Conservation (phyloP, 306 rosid genomes). For the Quercus cerris region DNA sequence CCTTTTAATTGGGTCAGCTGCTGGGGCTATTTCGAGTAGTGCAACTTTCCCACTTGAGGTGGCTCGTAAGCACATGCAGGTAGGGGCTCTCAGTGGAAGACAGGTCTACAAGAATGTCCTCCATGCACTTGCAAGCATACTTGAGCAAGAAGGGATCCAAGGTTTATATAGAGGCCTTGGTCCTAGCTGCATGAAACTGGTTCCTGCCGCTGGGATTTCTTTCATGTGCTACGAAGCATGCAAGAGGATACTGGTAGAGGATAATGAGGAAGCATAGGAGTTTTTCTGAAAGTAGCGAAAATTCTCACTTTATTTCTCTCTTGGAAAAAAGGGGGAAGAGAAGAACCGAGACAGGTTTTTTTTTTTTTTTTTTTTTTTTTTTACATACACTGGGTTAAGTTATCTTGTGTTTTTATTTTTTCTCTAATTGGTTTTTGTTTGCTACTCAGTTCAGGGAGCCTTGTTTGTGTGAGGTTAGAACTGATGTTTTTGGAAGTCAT, state of each 20-base stretch:
- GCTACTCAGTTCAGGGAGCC: conserved; percentile 26
- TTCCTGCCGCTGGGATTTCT: conserved; percentile 95
- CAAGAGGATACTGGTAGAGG: conserved; percentile 75
- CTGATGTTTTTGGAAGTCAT: neutral
- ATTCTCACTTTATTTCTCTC: neutral
- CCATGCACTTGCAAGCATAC: conserved; percentile 82
- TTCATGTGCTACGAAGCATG: conserved; percentile 99
- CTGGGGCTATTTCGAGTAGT: conserved; percentile 88
- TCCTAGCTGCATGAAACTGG: conserved; percentile 95
- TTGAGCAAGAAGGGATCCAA: conserved; percentile 69
- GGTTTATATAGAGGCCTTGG: conserved; percentile 88
- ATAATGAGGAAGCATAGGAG: conserved; percentile 48
- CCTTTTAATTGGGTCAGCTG: conserved; percentile 88
- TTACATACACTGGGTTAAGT: neutral
- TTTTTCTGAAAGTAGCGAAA: neutral
- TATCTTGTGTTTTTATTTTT: conserved; percentile 18
- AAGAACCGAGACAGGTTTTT: conserved; percentile 4
- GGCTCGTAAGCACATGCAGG: conserved; percentile 99
- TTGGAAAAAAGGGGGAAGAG: conserved; percentile 9
- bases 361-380: neutral
- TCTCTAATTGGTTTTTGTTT: neutral
- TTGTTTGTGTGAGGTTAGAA: conserved; percentile 32
- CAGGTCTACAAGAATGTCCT: conserved; percentile 71
- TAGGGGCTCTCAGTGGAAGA: conserved; percentile 82
- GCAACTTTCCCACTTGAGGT: conserved; percentile 98